phyloP scores from a whole-genome alignment of 768 basidiomycete genomes.

The Cantharellus anzutake region DNA sequence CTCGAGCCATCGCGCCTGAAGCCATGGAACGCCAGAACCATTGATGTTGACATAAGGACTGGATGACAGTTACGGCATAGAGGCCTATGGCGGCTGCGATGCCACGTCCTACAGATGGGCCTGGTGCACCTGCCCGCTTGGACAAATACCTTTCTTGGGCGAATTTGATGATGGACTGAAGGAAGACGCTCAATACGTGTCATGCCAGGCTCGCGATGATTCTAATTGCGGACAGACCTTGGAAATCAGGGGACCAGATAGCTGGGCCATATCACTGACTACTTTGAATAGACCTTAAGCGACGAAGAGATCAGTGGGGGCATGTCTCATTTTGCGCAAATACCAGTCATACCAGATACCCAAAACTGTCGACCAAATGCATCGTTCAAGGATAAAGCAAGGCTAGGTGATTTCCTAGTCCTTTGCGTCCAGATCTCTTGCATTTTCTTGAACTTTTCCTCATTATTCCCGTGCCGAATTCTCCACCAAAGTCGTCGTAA shows the following conservation, averaged over 20 bases:
- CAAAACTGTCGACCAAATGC: constrained; percentile 25
- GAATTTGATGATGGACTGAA: constrained; percentile 34
- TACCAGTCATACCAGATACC: constrained; percentile 44
- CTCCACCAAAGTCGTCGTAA: constrained; percentile 12
- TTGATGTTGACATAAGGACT: constrained; percentile 45
- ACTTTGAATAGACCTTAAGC: constrained; percentile 13
- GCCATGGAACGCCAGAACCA: constrained; percentile 58
- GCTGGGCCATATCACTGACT: constrained; percentile 12
- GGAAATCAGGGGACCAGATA: constrained; percentile 14
- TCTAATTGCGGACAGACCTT: not conserved
- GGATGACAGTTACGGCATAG: constrained; percentile 27
- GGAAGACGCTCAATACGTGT: not conserved
- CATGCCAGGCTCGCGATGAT: not conserved
- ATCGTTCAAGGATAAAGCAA: constrained; percentile 43
- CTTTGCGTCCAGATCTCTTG: not conserved
- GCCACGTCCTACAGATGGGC: constrained; percentile 28
- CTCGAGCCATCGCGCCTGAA: constrained; percentile 43
- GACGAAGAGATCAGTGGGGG: not conserved
- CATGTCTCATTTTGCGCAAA: not conserved
- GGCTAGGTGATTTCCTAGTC: constrained; percentile 25
- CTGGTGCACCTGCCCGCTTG: constrained; percentile 12
- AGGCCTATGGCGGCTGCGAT: constrained; percentile 40
- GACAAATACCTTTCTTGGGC: constrained; percentile 27
- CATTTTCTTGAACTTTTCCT: not conserved
- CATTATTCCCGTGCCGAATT: constrained; percentile 5